Evolutionary conservation across 176 grass and related monocot genomes (phyloP).

Genomic region (Puccinellia tenuiflora): DNA sequence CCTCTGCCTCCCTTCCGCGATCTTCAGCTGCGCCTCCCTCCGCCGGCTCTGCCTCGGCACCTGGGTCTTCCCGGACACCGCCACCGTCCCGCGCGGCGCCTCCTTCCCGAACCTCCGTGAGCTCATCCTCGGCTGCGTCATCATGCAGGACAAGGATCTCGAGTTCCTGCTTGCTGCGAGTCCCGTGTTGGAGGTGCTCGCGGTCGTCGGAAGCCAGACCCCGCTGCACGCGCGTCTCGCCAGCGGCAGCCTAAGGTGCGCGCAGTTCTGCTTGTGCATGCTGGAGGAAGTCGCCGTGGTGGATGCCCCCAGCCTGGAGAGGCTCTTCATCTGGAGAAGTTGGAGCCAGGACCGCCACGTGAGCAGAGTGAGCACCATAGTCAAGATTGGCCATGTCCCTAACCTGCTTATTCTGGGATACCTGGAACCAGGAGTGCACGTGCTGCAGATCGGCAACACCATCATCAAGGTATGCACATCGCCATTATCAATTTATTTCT

Average conservation of each 20-base stretch:
- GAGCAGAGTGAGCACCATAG: background rate
- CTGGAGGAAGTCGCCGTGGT: background rate
- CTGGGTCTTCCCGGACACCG: slow-evolving; percentile 4
- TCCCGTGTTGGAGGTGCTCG: background rate
- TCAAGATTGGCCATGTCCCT: slow-evolving; percentile 14
- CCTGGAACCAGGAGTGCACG: background rate
- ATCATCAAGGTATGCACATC: background rate
- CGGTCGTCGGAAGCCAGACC: background rate
- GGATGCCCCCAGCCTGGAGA: background rate
- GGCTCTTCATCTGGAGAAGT: slow-evolving; percentile 6
- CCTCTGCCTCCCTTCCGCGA: background rate
- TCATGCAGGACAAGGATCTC: slow-evolving; percentile 6
- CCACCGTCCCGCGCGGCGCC: background rate
- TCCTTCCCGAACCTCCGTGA: background rate
- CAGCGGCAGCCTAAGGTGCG: slow-evolving; percentile 19
- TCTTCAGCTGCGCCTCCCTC: slow-evolving; percentile 5
- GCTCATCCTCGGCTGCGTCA: background rate
- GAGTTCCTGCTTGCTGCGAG: background rate
- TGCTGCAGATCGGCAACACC: background rate
- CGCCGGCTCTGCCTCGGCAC: slow-evolving; percentile 3
- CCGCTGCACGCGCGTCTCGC: background rate
- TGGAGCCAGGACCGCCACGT: too few relatives aligned
- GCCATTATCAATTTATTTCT: background rate
- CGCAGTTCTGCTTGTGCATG: background rate
- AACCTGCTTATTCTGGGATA: background rate